Base-by-base conservation (phyloP, 2,329 filamentous ascomycete species). In the Phialemoniopsis sp. region DNA sequence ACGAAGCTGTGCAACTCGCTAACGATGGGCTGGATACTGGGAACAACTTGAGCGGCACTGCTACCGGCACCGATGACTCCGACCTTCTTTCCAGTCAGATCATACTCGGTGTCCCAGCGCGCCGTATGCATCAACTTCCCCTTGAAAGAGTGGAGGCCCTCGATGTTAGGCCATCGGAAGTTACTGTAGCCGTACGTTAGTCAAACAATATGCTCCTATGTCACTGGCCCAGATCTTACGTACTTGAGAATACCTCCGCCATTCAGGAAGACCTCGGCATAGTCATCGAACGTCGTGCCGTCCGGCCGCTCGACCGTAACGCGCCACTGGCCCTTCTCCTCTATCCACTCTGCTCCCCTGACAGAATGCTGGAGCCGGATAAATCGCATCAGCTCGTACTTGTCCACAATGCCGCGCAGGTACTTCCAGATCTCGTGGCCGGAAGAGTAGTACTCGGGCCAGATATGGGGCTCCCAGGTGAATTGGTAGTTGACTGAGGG, bases 361-460 rank as follows among this genome's bases (percentile, higher is more conserved):
- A 55, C 45, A 34, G 43, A 40, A 10, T 51, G 47, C 26, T 42
- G 41, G 10, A 50, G 41, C 36, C 42, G 32, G 28, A 60, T 46
- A 30, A 55, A 54, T 14, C 49, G 48, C 49, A 40, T n/a, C 8
- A 60, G 43, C 30, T 56, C 50, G 44, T 50, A 58, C 41, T 52
- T 59, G 8, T 60, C 56, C 1, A 72, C 73, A 4, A 76, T 50
- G 0, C 51, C 47, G 42, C 72, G 59, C 65, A 71, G 68, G 46
- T 80, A 79, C 3, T 65, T 56, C n/a, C 60, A 53, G 32, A 79
- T 79, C 45, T 80, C 76, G 4, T 54, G 45, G 2, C 72, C 73
- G 41, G 68, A 63, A 2, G 73, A 70, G 48, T 75, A 79, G 45
- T 71, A 67, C 42, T 73, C 66, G 0, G 63, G 64, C 75, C 76